Evolutionary conservation across 75 land plant species (phyloP).

Genomic region (Ceratopteris richardii): DNA sequence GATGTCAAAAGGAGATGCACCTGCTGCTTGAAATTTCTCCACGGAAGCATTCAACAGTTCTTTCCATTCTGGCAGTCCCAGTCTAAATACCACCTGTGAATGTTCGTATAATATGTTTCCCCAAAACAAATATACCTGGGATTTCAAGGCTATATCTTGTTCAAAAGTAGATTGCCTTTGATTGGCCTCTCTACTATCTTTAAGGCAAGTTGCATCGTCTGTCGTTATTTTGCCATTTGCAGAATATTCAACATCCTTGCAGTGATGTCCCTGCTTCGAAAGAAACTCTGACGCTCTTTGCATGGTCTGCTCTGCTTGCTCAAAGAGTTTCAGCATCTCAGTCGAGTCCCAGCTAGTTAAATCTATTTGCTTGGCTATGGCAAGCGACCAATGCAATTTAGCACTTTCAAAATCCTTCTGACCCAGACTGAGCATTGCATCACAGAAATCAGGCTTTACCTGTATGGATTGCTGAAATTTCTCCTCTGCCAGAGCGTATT

Average conservation of each 20-base stretch:
- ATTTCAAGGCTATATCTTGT: conserved; percentile 43
- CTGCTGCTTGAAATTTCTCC: conserved; percentile 59
- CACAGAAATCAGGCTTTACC: conserved; percentile 75
- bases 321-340: conserved; percentile 60
- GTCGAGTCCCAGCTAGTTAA: conserved; percentile 48
- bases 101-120: conserved; percentile 69
- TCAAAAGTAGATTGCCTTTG: conserved; percentile 26
- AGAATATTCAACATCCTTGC: conserved; percentile 18
- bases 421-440: conserved; percentile 66
- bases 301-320: conserved; percentile 74
- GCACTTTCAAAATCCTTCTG: conserved; percentile 86
- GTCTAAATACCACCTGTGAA: conserved; percentile 55
- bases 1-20: conserved; percentile 60
- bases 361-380: conserved; percentile 57
- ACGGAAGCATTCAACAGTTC: conserved; percentile 62
- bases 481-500: conserved; percentile 49
- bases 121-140: conserved; percentile 61
- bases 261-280: conserved; percentile 50
- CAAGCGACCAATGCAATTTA: conserved; percentile 70
- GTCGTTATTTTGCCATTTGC: conserved; percentile 22
- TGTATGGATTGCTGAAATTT: conserved; percentile 56
- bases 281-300: conserved; percentile 65
- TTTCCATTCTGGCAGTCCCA: conserved; percentile 48
- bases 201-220: too few species aligned
- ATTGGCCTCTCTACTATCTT: conserved; percentile 22